Evolutionary conservation across 2,329 filamentous ascomycete species (phyloP).

Genomic region (Apiospora phragmitis): DNA sequence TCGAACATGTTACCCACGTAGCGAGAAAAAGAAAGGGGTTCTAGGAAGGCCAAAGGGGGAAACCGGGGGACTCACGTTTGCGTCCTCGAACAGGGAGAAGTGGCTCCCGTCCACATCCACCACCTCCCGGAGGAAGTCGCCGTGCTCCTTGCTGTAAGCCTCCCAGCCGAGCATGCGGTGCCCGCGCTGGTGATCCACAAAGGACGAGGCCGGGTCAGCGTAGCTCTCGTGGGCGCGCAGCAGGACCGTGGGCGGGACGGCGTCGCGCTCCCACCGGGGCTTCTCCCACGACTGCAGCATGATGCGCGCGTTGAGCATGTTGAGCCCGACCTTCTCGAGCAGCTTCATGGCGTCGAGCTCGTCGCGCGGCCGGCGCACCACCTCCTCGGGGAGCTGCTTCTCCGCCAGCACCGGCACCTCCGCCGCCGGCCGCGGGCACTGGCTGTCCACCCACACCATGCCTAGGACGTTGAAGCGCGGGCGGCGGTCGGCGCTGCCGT

Average conservation of each 20-base stretch:
- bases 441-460: conserved; percentile 54
- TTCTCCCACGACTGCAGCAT: conserved; percentile 30
- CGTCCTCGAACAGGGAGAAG: conserved; percentile 37
- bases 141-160: conserved; percentile 36
- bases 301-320: conserved; percentile 33
- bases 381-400: conserved; percentile 24
- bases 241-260: conserved; percentile 42
- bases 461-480: conserved; percentile 43
- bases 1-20: background rate
- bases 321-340: conserved; percentile 31
- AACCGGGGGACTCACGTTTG: conserved; percentile 24
- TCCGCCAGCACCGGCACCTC: conserved; percentile 19
- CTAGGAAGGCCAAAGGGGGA: background rate
- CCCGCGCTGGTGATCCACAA: conserved; percentile 45
- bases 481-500: background rate
- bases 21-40: background rate
- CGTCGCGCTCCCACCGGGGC: conserved; percentile 23
- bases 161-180: conserved; percentile 51
- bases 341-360: conserved; percentile 30
- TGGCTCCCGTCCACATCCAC: conserved; percentile 54
- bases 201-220: conserved; percentile 30
- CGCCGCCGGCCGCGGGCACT: conserved; percentile 35
- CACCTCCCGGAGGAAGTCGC: conserved; percentile 43
- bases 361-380: conserved; percentile 25
- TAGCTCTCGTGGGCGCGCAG: conserved; percentile 45